A percentile compares a stretch with the other conserved stretches of the same genome.
phyloP scores from a whole-genome alignment of 768 basidiomycete species.

The Termitomyces sp. region DNA sequence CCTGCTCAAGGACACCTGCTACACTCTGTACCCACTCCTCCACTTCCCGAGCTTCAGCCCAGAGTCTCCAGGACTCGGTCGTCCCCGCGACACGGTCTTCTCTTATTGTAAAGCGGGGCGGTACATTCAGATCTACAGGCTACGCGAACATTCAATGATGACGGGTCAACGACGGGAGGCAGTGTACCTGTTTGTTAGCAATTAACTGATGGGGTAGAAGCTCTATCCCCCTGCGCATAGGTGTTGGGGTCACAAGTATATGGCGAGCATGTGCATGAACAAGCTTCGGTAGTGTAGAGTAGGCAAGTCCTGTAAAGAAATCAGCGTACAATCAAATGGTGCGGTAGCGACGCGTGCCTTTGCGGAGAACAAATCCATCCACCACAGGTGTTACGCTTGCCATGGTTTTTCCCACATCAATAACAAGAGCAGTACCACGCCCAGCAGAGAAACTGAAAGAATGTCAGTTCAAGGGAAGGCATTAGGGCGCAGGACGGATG shows the following conservation, averaged over 20 bases:
- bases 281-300: constrained; percentile 73
- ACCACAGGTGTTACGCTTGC: constrained; percentile 94
- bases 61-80: constrained; percentile 76
- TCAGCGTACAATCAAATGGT: not conserved
- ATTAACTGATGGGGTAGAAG: constrained; percentile 88
- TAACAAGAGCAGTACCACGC: constrained; percentile 93
- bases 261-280: constrained; percentile 78
- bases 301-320: constrained; percentile 58
- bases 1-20: constrained; percentile 79
- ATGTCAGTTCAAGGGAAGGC: not conserved
- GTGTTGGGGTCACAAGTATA: constrained; percentile 48
- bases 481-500: not conserved
- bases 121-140: constrained; percentile 68
- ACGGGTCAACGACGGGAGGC: not conserved
- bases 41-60: constrained; percentile 78
- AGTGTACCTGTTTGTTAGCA: constrained; percentile 66
- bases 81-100: constrained; percentile 71
- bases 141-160: constrained; percentile 23
- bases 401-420: constrained; percentile 88
- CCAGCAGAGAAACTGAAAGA: constrained; percentile 84
- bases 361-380: constrained; percentile 95
- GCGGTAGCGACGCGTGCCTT: constrained; percentile 48
- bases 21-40: constrained; percentile 94
- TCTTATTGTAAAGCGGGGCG: constrained; percentile 66
- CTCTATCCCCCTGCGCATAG: constrained; percentile 54